A percentile compares a stretch with the other conserved stretches of the same genome.
Evolutionary conservation across 2,329 filamentous ascomycete genomes (phyloP).

Genomic region (Fusarium austroafricanum): DNA sequence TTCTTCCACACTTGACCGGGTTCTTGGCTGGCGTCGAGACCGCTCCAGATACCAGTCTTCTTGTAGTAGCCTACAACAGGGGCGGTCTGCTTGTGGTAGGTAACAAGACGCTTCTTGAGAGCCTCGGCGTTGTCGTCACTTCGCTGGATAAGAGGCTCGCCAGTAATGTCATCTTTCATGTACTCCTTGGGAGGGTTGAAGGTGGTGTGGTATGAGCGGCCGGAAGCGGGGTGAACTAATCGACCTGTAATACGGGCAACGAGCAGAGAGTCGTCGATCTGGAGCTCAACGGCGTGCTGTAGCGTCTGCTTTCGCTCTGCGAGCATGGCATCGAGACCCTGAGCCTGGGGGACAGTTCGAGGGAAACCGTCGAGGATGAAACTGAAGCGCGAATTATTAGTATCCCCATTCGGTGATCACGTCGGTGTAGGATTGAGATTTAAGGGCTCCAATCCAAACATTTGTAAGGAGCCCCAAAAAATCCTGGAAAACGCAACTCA

Average conservation of each 20-base stretch:
- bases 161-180: conserved; percentile 97
- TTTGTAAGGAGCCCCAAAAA: neutral
- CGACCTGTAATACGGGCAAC: conserved; percentile 97
- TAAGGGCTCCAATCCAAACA: neutral
- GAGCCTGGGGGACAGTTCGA: conserved; percentile 93
- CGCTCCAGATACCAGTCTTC: conserved; percentile 96
- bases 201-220: conserved; percentile 96
- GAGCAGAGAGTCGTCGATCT: conserved; percentile 94
- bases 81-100: conserved; percentile 93
- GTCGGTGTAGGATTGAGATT: conserved; percentile 10
- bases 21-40: conserved; percentile 95
- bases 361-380: conserved; percentile 99
- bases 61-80: conserved; percentile 98
- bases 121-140: conserved; percentile 97
- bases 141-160: conserved; percentile 95
- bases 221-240: conserved; percentile 93
- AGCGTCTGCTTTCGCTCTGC: conserved; percentile 80
- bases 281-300: conserved; percentile 94
- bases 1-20: conserved; percentile 96
- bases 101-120: conserved; percentile 91
- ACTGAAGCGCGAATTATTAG: conserved; percentile 59
- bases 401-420: conserved; percentile 27
- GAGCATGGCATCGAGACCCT: conserved; percentile 95
- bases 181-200: conserved; percentile 96
- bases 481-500: conserved; percentile 58